Evolutionary conservation across 2,329 filamentous ascomycete genomes (phyloP), one percentile per base, ranked within the genome.

Genomic region (Pseudogymnoascus sp.): DNA sequence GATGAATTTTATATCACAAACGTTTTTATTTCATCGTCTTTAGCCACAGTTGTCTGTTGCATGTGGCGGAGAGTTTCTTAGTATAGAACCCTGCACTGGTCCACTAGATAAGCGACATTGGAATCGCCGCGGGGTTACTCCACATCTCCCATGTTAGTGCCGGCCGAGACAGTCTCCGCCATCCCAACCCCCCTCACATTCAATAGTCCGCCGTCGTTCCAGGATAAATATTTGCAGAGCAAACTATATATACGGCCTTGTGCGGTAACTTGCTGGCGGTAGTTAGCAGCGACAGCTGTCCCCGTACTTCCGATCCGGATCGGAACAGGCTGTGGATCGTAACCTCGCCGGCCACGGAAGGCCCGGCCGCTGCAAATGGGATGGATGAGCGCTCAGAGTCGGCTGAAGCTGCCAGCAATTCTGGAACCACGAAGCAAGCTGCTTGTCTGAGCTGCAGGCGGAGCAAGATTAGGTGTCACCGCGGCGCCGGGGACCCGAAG

Each of bases 381-480:
- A 49, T 49, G 43, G 43, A 49, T 7, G 43, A 49, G 43, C 23
- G 43, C 23, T 12, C 43, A 14, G 23, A 49, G 43, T 28, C 43
- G 43, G 21, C 43, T 9, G 43, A 49, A 61, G 37, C 28, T 43
- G 38, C 31, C 25, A 23, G 42, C 34, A 62, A 53, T 38, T 40
- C 61, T 21, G 60, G 40, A 18, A n/a, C 11, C 31, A 23, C 28
- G 18, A 72, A 72, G 60, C 70, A 73, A 62, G 83, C 85, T 8
- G 85, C 85, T 42, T 88, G 86, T 72, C 77, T 88, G 40, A 83
- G 81, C 65, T 89, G 87, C 70, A 81, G 87, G 63, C 80, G 81
- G 68, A 88, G 85, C 75, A 89, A 89, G 77, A 86, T 88, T 69
- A 85, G 84, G 67, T 89, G 87, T 73, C 83, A 85, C 65, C 82